These are phyloP conservation scores for Botryosphaeria agaves DNA, from an alignment of 2,329 filamentous ascomycete genomes.

Conservation along the genomic window DNA sequence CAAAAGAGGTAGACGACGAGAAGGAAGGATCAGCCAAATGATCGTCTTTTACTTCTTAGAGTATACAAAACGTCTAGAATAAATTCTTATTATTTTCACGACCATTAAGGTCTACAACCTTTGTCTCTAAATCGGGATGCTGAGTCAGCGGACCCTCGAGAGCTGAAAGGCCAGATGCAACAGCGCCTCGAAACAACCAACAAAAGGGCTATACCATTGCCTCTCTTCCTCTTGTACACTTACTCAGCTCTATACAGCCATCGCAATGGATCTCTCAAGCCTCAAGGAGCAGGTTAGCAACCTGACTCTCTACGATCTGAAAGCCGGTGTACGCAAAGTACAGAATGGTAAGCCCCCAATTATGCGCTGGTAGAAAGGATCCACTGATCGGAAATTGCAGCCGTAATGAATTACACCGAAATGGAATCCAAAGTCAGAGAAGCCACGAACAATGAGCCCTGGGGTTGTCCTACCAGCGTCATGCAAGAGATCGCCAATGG, in stretches of 20 bases:
- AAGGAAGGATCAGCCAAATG: too few species aligned
- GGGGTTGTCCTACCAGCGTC: slow-evolving; percentile 66
- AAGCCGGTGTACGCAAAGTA: slow-evolving; percentile 85
- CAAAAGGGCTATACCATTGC: too few species aligned
- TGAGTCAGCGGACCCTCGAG: too few species aligned
- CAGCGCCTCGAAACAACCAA: too few species aligned
- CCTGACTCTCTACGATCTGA: slow-evolving; percentile 86
- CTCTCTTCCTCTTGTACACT: too few species aligned
- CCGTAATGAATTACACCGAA: slow-evolving; percentile 96
- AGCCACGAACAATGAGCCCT: slow-evolving; percentile 97
- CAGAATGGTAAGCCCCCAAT: slow-evolving; percentile 64
- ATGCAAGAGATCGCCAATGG: slow-evolving; percentile 99
- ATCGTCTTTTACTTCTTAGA: too few species aligned
- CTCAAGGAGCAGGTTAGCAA: slow-evolving; percentile 79
- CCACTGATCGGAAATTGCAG: slow-evolving; percentile 26
- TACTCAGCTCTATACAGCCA: too few species aligned
- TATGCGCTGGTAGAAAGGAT: not conserved
- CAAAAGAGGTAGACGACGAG: slow-evolving; percentile 3
- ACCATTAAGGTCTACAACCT: too few species aligned
- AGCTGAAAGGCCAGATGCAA: too few species aligned
- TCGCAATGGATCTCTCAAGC: slow-evolving; percentile 83
- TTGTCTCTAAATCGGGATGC: too few species aligned
- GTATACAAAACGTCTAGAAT: too few species aligned
- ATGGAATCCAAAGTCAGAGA: slow-evolving; percentile 84
- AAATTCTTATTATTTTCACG: too few species aligned